Evolutionary conservation across 2,329 filamentous ascomycete species (phyloP), one percentile per base, ranked within the genome.

Genomic region (Microcyclospora tardicrescens): DNA sequence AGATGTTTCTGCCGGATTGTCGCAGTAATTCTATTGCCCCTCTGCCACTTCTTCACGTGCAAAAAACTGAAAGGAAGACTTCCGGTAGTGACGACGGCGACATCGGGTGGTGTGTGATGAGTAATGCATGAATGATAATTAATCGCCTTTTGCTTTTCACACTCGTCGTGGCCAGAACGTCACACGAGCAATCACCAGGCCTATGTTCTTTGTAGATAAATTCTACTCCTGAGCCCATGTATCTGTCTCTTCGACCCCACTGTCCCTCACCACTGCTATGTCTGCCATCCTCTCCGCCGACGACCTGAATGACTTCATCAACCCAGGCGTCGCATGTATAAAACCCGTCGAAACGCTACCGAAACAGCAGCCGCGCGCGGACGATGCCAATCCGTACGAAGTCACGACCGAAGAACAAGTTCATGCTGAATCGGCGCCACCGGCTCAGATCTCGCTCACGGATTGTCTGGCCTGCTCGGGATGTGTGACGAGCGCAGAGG

Each of bases 221-320:
- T 24, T 24, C 19, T 16, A 14, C 13, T 34, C 13, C 33, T 24
- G 24, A 34, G 13, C 16, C 28, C 28, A 29, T 19, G 34, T 36
- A 35, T 16, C 30, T 36, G 8, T 32, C 33, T 32, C 36, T 33
- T 16, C n/a, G 19, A 29, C 9, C 33, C 19, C 24, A 16, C 47
- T 40, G 19, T 24, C 8, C 16, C 11, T 13, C n/a, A 9, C 15
- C 24, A 12, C 2, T 35, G 45, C 19, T 35, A 98, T 98, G 91
- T 94, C 86, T 59, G 91, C 91, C 46, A 98, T 98, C 55, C 81
- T 98, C 54, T 96, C 87, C 40, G 81, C 82, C 55, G 89, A 98
- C 68, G 87, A 95, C 61, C 72, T 98, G 44, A 98, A 98, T 69
- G 91, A 98, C 70, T 98, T 98, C 67, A 98, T 98, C 59, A 91